These are phyloP conservation scores for Arthrobotrys sphaeroides DNA, from an alignment of 2,329 filamentous ascomycete species.

Conservation along the genomic window DNA sequence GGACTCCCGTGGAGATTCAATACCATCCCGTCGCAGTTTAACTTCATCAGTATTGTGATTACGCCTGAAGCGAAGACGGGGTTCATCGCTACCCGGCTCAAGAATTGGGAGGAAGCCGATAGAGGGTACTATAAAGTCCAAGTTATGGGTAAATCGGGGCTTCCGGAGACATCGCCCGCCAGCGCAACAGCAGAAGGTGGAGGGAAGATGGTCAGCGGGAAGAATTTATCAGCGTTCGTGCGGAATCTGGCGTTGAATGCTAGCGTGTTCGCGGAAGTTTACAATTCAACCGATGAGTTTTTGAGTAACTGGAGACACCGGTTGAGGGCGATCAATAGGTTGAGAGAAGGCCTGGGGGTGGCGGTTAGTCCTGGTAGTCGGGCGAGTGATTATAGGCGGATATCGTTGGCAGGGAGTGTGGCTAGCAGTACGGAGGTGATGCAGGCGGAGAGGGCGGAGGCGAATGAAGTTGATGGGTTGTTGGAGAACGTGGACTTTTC, in stretches of 20 bases:
- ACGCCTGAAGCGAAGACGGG: conserved; percentile 82
- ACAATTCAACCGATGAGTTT: conserved; percentile 49
- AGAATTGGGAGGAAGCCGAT: conserved; percentile 59
- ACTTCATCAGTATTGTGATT: conserved; percentile 96
- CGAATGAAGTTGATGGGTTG: conserved; percentile 45
- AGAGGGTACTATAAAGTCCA: conserved; percentile 84
- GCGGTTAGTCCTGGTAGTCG: conserved; percentile 40
- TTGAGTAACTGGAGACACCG: conserved; percentile 80
- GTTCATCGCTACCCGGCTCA: conserved; percentile 73
- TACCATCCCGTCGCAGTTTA: conserved; percentile 93
- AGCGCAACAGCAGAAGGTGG: conserved; percentile 66
- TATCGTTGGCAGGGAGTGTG: conserved; percentile 52
- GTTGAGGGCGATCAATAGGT: conserved; percentile 81
- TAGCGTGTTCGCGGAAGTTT: conserved; percentile 92
- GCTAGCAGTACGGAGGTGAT: conserved; percentile 31
- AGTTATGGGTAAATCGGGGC: conserved; percentile 85
- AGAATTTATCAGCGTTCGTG: conserved; percentile 83
- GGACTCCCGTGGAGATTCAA: conserved; percentile 88
- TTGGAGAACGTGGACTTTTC: conserved; percentile 55
- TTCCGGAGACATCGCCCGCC: conserved; percentile 90
- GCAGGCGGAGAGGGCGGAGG: conserved; percentile 17
- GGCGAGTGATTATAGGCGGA: conserved; percentile 54
- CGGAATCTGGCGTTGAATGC: conserved; percentile 90
- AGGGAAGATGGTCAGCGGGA: conserved; percentile 85
- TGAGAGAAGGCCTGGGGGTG: conserved; percentile 73